Percentiles rank a stretch among this genome's conserved stretches.
phyloP scores from a whole-genome alignment of 2,329 filamentous ascomycete genomes.

The Hypomyces rosellus region DNA sequence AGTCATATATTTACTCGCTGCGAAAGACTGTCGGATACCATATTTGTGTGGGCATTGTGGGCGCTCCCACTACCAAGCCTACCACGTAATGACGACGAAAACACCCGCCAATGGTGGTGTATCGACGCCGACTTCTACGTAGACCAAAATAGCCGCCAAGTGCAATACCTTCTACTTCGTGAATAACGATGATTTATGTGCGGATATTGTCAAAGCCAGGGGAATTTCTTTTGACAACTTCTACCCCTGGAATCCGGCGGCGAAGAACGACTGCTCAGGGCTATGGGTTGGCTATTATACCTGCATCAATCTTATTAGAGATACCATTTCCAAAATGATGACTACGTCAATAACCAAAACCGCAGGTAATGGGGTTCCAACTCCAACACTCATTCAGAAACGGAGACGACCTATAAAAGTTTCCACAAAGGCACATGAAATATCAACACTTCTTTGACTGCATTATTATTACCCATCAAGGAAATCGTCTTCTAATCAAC shows the following conservation, averaged over 20 bases:
- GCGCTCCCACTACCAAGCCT: too few species aligned
- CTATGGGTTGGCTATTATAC: conserved; percentile 12
- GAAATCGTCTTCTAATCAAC: too few species aligned
- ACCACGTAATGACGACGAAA: neutral
- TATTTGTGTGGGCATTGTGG: too few species aligned
- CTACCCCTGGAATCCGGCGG: conserved; percentile 16
- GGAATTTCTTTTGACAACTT: conserved; percentile 21
- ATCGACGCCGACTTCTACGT: conserved; percentile 23
- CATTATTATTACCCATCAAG: too few species aligned
- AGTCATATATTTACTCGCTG: too few species aligned
- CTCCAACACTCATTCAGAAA: conserved; percentile 12
- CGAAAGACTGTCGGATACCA: too few species aligned
- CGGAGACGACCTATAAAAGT: conserved; percentile 16
- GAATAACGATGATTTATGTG: conserved; percentile 17
- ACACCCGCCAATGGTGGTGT: conserved; percentile 13
- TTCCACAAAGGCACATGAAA: conserved; percentile 12
- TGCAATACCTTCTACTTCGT: conserved; percentile 25
- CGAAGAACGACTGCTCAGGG: conserved; percentile 10
- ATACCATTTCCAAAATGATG: neutral
- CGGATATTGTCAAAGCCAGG: conserved; percentile 16
- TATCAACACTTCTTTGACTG: neutral
- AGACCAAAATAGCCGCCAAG: conserved; percentile 22
- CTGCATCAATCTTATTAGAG: conserved; percentile 13
- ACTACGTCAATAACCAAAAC: conserved; percentile 1
- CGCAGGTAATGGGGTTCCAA: conserved; percentile 2